Evolutionary conservation across 495 filamentous ascomycete species (phyloP), one percentile per base, ranked within the genome.

Genomic region (Talaromyces trachyspermus): DNA sequence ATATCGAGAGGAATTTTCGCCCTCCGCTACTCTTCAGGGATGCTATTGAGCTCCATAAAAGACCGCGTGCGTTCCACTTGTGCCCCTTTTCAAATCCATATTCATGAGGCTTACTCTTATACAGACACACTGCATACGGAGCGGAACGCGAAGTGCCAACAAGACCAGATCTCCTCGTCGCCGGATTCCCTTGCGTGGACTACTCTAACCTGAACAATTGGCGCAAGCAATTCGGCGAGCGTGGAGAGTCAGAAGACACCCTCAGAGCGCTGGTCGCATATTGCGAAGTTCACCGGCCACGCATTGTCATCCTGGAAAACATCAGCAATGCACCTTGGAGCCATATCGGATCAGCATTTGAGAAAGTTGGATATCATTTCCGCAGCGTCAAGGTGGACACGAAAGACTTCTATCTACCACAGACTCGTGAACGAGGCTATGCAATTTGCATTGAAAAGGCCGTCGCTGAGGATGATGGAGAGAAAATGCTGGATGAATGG

Each of bases 101-200:
- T 25, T 5, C 17, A 48, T 59, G 43, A 61, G 53, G 53, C 58
- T 56, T 10, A 65, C 19, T 14, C n/a, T 14, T 14, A 39, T 30
- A 19, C 40, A 86, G 83, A 4, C 81, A 76, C 25, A 92, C 88
- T 0, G 85, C 85, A 3, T 84, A 84, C 51, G 88, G 88, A 23
- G 71, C 76, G 4, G 57, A 66, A 24, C 70, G 66, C 9, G 39
- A 59, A 6, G 74, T 95, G 3, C 86, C 86, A 1, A 58, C 60
- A 0, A 58, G 77, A 5, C 57, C 78, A 14, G 86, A 92, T 53
- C 59, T 95, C 18, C 62, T 95, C 6, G 70, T 92, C 36, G 81
- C 83, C 8, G 88, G 88, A 0, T 86, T 83, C 48, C 80, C 83
- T 4, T 95, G 88, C 54, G 82, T 88, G 9, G 88, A 94, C 56